These are phyloP conservation scores for Cutaneotrichosporon mucoides DNA, from an alignment of 1,284 basidiomycete species.

Conservation along the genomic window DNA sequence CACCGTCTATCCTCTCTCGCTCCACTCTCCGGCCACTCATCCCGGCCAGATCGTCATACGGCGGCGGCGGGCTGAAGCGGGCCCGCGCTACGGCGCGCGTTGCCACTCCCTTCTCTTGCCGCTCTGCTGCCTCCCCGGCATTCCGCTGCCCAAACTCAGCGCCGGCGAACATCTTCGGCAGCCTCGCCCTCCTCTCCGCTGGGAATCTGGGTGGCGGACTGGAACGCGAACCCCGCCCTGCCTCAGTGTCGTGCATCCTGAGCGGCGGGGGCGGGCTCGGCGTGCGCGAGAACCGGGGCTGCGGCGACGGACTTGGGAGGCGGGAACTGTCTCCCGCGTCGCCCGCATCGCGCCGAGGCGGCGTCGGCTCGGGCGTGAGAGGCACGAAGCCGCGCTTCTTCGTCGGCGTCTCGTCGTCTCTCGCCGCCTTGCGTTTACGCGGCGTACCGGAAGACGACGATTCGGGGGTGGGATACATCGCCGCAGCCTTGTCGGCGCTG, in stretches of 20 bases:
- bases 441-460: constrained; percentile 1
- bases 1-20: background rate
- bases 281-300: background rate
- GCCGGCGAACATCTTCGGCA: no score
- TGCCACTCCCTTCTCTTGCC: no score
- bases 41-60: background rate
- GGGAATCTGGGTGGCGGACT: no score
- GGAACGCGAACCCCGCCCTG: no score
- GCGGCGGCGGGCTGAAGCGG: background rate
- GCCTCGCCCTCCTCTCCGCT: no score
- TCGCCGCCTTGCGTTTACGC: constrained; percentile 4
- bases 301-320: background rate
- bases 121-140: no score
- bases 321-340: background rate
- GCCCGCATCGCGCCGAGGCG: background rate
- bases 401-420: constrained; percentile 1
- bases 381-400: background rate
- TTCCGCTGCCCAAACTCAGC: no score
- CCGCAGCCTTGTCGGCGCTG: no score
- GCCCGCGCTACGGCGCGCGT: background rate
- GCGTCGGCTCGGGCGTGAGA: constrained; percentile 11
- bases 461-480: background rate
- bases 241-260: no score
- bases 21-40: background rate
- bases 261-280: no score